Percentiles rank a stretch among this genome's conserved stretches.
These are phyloP conservation scores for Yarrowia yakushimensis DNA, from an alignment of 805 yeast species.

Conservation along the genomic window DNA sequence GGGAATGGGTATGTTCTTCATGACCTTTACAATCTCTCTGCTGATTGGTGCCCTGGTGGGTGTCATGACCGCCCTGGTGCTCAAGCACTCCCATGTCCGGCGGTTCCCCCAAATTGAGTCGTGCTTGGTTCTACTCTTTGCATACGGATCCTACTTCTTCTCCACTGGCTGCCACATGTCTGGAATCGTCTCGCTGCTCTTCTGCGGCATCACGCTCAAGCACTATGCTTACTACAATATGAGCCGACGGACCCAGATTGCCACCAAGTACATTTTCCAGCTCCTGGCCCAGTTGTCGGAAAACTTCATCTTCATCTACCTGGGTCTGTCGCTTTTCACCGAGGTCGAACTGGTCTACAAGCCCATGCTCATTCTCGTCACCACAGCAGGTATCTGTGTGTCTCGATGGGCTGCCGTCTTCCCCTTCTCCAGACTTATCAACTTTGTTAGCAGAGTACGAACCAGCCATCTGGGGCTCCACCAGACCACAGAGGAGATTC, in stretches of 20 bases:
- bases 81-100: constrained; percentile 90
- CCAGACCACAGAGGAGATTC: constrained; percentile 75
- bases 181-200: constrained; percentile 89
- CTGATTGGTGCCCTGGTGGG: constrained; percentile 88
- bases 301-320: constrained; percentile 91
- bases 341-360: constrained; percentile 94
- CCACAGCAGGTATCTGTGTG: constrained; percentile 84
- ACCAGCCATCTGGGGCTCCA: constrained; percentile 17
- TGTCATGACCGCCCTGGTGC: constrained; percentile 77
- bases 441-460: constrained; percentile 67
- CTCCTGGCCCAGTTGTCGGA: constrained; percentile 91
- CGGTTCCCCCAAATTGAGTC: constrained; percentile 97
- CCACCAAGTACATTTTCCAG: constrained; percentile 92
- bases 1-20: constrained; percentile 88
- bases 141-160: constrained; percentile 94
- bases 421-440: constrained; percentile 81
- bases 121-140: constrained; percentile 82
- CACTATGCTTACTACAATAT: constrained; percentile 96
- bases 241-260: constrained; percentile 96
- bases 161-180: constrained; percentile 99
- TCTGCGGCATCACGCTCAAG: constrained; percentile 94
- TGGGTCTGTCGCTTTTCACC: constrained; percentile 91
- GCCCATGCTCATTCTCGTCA: constrained; percentile 85
- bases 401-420: constrained; percentile 98
- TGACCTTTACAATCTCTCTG: constrained; percentile 89